A percentile compares a stretch with the other conserved stretches of the same genome.
Conservation (phyloP, 1,139 yeast species). For the Spencermartinsiella ligniputridi region DNA sequence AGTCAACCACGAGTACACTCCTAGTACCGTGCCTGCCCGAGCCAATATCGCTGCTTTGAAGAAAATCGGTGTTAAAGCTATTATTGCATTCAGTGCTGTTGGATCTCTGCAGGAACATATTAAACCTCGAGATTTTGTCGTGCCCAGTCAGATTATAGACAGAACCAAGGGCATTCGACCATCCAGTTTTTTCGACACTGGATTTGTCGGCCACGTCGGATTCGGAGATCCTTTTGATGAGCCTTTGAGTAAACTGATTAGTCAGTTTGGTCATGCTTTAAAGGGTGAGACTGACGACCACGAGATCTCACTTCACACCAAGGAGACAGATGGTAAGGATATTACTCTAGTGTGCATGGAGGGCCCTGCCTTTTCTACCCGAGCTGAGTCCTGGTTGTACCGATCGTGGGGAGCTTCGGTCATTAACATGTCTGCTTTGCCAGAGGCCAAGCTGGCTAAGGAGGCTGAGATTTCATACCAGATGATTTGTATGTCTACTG, state of each 20-base stretch:
- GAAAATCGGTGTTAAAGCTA: constrained; percentile 76
- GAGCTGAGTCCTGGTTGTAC: constrained; percentile 93
- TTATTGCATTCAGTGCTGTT: constrained; percentile 91
- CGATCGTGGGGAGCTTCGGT: constrained; percentile 90
- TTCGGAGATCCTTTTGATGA: constrained; percentile 95
- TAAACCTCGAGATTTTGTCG: constrained; percentile 88
- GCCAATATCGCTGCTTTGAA: constrained; percentile 97
- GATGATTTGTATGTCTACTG: constrained; percentile 98
- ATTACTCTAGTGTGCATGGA: constrained; percentile 93
- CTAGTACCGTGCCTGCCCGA: constrained; percentile 85
- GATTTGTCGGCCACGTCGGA: constrained; percentile 94
- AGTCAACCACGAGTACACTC: constrained; percentile 77
- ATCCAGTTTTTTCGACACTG: constrained; percentile 84
- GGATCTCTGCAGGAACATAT: constrained; percentile 90
- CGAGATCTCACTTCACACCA: constrained; percentile 51
- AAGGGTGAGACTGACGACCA: constrained; percentile 39
- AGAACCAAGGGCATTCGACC: constrained; percentile 94
- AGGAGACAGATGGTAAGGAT: constrained; percentile 56
- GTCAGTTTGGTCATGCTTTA: constrained; percentile 52
- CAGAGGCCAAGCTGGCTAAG: constrained; percentile 93
- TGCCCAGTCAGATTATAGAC: constrained; percentile 94
- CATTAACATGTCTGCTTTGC: constrained; percentile 93
- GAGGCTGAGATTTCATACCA: constrained; percentile 97
- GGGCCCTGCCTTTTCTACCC: constrained; percentile 96
- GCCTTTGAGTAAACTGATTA: constrained; percentile 60